These are phyloP conservation scores for Eutrema yunnanense DNA, from an alignment of 345 rosid species.

Conservation along the genomic window DNA sequence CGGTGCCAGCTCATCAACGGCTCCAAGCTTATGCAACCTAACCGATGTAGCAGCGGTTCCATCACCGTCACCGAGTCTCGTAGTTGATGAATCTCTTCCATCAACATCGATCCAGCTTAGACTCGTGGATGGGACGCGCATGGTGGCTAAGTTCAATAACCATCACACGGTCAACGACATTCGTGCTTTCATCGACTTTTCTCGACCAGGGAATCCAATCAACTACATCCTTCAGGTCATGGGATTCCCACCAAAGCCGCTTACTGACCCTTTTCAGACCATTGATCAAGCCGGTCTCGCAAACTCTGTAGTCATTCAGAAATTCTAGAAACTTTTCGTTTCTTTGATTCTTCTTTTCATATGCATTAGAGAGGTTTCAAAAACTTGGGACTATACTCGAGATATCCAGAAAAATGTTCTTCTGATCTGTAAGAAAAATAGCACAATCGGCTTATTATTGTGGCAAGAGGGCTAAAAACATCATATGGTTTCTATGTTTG, in stretches of 20 bases:
- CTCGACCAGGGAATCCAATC: constrained; percentile 51
- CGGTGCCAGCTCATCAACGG: constrained; percentile 41
- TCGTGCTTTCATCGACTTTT: constrained; percentile 53
- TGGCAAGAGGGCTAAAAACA: neutral
- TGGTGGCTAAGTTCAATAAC: constrained; percentile 60
- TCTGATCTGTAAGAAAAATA: neutral
- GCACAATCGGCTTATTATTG: neutral
- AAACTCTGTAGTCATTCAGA: constrained; percentile 83
- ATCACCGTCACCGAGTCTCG: constrained; percentile 30
- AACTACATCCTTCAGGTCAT: constrained; percentile 76
- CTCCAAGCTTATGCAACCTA: constrained; percentile 25
- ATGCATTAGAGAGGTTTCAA: neutral
- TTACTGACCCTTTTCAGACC: constrained; percentile 51
- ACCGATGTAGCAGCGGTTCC: constrained; percentile 18
- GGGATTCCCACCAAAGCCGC: constrained; percentile 97
- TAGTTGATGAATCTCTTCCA: constrained; percentile 62
- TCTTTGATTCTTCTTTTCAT: neutral
- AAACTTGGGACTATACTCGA: neutral
- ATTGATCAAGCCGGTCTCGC: constrained; percentile 78
- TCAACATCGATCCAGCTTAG: constrained; percentile 83
- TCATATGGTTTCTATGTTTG: neutral
- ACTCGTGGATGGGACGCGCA: constrained; percentile 79
- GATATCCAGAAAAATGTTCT: neutral
- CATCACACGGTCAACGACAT: constrained; percentile 64
- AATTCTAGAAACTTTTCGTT: constrained; percentile 38